Percentiles rank a stretch among this genome's conserved stretches.
phyloP scores from a whole-genome alignment of 1,284 basidiomycete genomes.

The Pterulicium gracile region DNA sequence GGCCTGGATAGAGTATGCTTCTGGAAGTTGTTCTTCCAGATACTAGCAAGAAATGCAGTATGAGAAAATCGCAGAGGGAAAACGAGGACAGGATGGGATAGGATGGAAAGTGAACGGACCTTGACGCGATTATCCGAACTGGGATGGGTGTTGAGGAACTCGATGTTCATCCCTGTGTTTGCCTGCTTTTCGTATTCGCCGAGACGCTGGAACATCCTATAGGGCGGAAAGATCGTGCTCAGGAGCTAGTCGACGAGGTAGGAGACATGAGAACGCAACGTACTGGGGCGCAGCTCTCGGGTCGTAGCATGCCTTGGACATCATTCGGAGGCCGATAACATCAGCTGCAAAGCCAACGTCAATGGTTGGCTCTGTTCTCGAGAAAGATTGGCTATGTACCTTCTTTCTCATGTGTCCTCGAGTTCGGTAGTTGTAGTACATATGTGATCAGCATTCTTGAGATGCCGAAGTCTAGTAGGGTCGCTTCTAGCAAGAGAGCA shows the following conservation, averaged over 20 bases:
- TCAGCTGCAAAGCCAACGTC: slow-evolving; percentile 41
- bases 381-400: slow-evolving; percentile 27
- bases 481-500: slow-evolving; percentile 34
- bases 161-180: slow-evolving; percentile 20
- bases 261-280: slow-evolving; percentile 14
- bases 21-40: slow-evolving; percentile 43
- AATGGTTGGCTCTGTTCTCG: not conserved
- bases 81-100: not conserved
- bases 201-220: slow-evolving; percentile 61
- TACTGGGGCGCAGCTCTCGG: slow-evolving; percentile 67
- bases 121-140: slow-evolving; percentile 57
- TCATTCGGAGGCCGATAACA: slow-evolving; percentile 62
- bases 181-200: slow-evolving; percentile 35
- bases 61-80: not conserved
- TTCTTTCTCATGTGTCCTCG: slow-evolving; percentile 73
- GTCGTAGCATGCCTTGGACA: slow-evolving; percentile 74
- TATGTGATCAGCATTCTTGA: slow-evolving; percentile 36
- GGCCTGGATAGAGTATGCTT: slow-evolving; percentile 41
- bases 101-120: slow-evolving; percentile 26
- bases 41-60: slow-evolving; percentile 24
- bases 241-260: not conserved
- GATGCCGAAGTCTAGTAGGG: slow-evolving; percentile 49
- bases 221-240: slow-evolving; percentile 6
- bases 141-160: slow-evolving; percentile 72
- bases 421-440: slow-evolving; percentile 74